These are phyloP conservation scores for Fusarium sp. DNA, from an alignment of 2,329 filamentous ascomycete species.

Conservation along the genomic window DNA sequence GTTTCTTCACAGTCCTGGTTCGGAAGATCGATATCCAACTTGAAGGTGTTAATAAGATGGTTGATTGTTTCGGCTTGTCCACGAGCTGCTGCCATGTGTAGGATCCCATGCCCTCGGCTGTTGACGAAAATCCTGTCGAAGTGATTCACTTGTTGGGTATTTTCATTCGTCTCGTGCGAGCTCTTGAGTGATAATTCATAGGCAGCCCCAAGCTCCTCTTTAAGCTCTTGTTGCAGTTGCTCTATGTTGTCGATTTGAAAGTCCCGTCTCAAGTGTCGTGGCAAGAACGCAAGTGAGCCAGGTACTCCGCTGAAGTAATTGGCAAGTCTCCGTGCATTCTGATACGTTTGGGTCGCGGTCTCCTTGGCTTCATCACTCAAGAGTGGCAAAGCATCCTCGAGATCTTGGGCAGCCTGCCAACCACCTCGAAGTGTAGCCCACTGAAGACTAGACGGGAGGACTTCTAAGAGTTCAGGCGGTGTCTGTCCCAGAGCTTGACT, in stretches of 20 bases:
- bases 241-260: neutral
- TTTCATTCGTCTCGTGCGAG: accelerated
- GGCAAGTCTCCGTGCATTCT: neutral
- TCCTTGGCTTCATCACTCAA: neutral
- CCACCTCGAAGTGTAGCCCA: neutral
- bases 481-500: neutral
- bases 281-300: neutral
- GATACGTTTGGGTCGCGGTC: neutral
- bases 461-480: neutral
- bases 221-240: neutral
- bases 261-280: neutral
- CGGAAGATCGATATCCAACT: neutral
- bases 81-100: neutral
- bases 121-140: constrained; percentile 7
- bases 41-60: neutral
- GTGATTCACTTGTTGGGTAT: accelerated
- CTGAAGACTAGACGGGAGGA: neutral
- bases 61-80: neutral
- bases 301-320: constrained; percentile 2
- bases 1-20: constrained; percentile 8
- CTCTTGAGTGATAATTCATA: neutral
- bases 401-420: neutral
- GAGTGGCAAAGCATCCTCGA: accelerated
- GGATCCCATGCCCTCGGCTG: neutral
- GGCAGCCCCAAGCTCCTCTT: neutral